Evolutionary conservation across 2,329 filamentous ascomycete genomes (phyloP).

Genomic region (Ascochyta koolunga): DNA sequence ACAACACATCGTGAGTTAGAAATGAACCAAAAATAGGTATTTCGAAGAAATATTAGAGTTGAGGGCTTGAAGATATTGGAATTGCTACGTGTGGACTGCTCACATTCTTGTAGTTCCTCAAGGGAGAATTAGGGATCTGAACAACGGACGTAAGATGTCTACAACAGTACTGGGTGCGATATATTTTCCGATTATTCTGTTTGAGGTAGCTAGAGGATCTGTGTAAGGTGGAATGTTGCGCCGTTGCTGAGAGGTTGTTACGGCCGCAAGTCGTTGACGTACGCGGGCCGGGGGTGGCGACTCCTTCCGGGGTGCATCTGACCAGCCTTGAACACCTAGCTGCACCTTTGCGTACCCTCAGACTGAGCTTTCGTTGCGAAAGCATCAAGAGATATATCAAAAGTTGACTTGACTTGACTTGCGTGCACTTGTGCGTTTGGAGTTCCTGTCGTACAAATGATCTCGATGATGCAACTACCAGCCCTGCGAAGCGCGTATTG

Average conservation of each 20-base stretch:
- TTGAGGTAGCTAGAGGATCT: not conserved
- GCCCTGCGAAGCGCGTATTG: not conserved
- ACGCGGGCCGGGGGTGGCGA: conserved; percentile 11
- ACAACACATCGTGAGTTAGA: conserved; percentile 8
- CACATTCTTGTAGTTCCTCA: conserved; percentile 4
- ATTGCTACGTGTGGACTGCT: not conserved
- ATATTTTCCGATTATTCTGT: not conserved
- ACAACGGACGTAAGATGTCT: not conserved
- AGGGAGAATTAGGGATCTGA: not conserved
- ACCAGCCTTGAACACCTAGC: not conserved
- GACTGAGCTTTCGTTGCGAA: not conserved
- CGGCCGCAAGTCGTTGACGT: conserved; percentile 16
- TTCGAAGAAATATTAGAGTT: not conserved
- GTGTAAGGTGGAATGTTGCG: not conserved
- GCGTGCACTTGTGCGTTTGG: not conserved
- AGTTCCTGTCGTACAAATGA: not conserved
- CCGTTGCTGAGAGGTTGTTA: conserved; percentile 4
- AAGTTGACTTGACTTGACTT: not conserved
- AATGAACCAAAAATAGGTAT: not conserved
- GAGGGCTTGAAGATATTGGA: not conserved
- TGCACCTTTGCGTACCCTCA: not conserved
- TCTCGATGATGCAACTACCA: not conserved
- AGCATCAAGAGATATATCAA: not conserved
- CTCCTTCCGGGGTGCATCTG: not conserved
- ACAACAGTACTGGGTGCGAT: not conserved